Percentiles rank a stretch among this genome's conserved stretches.
These are phyloP conservation scores for Trapa incisa DNA, from an alignment of 345 rosid species.

Conservation along the genomic window DNA sequence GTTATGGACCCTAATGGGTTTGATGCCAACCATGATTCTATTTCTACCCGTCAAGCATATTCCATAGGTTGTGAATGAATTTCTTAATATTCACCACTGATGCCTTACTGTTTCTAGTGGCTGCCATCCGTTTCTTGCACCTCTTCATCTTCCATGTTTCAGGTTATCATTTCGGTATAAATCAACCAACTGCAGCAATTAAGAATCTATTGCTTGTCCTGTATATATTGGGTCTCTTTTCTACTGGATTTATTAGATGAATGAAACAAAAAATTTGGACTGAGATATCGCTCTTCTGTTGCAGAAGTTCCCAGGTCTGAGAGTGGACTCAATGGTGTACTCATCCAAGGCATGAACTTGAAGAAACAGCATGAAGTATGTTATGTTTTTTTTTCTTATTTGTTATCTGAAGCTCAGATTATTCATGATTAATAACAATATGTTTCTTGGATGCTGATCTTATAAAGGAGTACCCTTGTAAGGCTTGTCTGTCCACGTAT, in stretches of 20 bases:
- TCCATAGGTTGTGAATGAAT: background rate
- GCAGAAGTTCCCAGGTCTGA: slow-evolving; percentile 44
- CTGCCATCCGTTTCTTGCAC: background rate
- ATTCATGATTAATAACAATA: background rate
- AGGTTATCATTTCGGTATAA: background rate
- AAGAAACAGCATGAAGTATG: slow-evolving; percentile 88
- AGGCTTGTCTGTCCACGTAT: background rate
- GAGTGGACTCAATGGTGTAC: slow-evolving; percentile 43
- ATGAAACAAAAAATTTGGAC: background rate
- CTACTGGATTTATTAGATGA: background rate
- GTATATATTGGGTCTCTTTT: background rate
- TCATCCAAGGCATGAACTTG: slow-evolving; percentile 77
- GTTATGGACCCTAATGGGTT: background rate
- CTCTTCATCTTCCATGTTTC: background rate
- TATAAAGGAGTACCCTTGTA: background rate
- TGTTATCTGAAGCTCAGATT: background rate
- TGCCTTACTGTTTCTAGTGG: background rate
- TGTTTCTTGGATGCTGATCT: background rate
- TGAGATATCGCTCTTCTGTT: slow-evolving; percentile 10
- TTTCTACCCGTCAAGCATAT: background rate
- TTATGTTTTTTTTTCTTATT: background rate
- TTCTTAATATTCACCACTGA: background rate
- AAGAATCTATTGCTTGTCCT: background rate
- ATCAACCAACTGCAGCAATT: background rate
- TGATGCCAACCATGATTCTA: background rate